These are phyloP conservation scores for Phylloporus rhodoxanthus DNA, from an alignment of 768 basidiomycete genomes.

Conservation along the genomic window DNA sequence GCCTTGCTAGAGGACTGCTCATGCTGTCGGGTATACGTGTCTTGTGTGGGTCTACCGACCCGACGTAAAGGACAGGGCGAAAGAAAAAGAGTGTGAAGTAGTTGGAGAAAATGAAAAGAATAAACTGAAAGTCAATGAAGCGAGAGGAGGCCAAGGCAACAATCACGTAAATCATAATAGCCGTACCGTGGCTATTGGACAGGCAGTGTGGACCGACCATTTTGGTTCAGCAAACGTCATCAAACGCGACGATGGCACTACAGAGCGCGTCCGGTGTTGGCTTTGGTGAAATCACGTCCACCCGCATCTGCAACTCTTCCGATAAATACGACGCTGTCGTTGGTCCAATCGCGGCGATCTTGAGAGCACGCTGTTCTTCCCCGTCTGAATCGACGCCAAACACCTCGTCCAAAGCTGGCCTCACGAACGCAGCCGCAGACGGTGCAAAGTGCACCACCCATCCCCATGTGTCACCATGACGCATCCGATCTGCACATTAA, in stretches of 20 bases:
- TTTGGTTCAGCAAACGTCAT: not conserved
- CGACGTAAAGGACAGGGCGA: not conserved
- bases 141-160: not conserved
- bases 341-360: conserved; percentile 61
- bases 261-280: conserved; percentile 53
- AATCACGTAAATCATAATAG: not conserved
- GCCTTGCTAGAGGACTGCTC: conserved; percentile 23
- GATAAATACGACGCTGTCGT: conserved; percentile 53
- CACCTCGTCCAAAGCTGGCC: conserved; percentile 42
- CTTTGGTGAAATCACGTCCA: conserved; percentile 50
- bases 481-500: not conserved
- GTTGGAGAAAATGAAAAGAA: conserved; percentile 12
- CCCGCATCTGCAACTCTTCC: conserved; percentile 40
- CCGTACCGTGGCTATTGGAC: not conserved
- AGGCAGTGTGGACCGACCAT: not conserved
- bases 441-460: conserved; percentile 80
- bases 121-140: conserved; percentile 1
- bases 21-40: conserved; percentile 11
- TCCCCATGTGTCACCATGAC: conserved; percentile 30
- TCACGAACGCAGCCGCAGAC: conserved; percentile 55
- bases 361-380: conserved; percentile 14
- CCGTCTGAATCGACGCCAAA: conserved; percentile 27
- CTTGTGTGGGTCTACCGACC: not conserved
- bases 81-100: conserved; percentile 15
- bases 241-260: conserved; percentile 22